phyloP scores from a whole-genome alignment of 768 basidiomycete genomes.

The Gymnopilus dilepis region DNA sequence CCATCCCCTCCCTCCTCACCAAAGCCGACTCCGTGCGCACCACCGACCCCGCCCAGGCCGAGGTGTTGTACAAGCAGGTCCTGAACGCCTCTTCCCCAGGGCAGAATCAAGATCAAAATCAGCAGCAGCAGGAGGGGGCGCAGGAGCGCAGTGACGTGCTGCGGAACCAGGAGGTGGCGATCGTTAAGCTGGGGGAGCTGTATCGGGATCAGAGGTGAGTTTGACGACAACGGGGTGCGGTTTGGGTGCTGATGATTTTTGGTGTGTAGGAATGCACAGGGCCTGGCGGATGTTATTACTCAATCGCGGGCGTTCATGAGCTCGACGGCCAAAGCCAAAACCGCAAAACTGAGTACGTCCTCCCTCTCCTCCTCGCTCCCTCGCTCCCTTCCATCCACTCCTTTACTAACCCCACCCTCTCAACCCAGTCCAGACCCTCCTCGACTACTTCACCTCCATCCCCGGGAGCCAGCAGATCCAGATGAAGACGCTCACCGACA shows the following conservation, averaged over 20 bases:
- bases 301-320: constrained; percentile 87
- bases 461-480: constrained; percentile 77
- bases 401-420: background rate
- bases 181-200: constrained; percentile 85
- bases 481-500: constrained; percentile 86
- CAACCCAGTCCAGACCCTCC: constrained; percentile 82
- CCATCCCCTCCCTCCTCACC: constrained; percentile 52
- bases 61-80: constrained; percentile 76
- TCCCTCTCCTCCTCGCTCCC: background rate
- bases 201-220: constrained; percentile 86
- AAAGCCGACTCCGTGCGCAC: constrained; percentile 52
- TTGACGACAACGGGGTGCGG: background rate
- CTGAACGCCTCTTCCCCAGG: constrained; percentile 37
- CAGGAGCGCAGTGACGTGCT: constrained; percentile 32
- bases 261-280: constrained; percentile 72
- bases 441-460: constrained; percentile 85
- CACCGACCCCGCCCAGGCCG: constrained; percentile 64
- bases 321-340: constrained; percentile 96
- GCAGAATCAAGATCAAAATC: background rate
- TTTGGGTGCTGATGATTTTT: background rate
- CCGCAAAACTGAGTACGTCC: constrained; percentile 87
- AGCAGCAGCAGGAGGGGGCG: background rate
- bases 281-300: constrained; percentile 85
- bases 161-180: constrained; percentile 82
- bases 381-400: background rate